Conservation (phyloP, 306 rosid genomes). For the Biancaea sappan region DNA sequence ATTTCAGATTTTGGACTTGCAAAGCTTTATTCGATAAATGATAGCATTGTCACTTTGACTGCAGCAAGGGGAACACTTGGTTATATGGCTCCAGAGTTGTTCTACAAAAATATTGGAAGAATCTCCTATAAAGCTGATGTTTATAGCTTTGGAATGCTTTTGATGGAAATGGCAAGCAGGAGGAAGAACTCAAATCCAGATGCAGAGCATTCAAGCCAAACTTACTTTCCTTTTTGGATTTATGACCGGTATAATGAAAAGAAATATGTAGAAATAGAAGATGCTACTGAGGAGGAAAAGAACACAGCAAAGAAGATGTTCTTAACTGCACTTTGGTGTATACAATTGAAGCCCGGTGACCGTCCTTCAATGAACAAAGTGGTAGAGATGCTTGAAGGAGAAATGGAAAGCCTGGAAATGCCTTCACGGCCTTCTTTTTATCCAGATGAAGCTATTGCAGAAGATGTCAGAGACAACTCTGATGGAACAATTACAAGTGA, state of each 20-base stretch:
- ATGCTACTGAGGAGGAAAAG: neutral
- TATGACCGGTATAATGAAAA: neutral
- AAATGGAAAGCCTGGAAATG: neutral
- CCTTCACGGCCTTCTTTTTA: neutral
- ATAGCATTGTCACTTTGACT: slow-evolving; percentile 27
- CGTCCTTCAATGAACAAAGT: neutral
- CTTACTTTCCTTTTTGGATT: slow-evolving; percentile 3
- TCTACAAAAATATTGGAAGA: neutral
- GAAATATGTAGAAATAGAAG: neutral
- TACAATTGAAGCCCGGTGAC: neutral
- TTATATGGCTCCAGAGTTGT: slow-evolving; percentile 22
- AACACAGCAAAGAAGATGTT: neutral
- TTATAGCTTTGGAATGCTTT: neutral
- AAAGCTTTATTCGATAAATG: neutral
- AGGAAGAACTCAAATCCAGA: neutral
- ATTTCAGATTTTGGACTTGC: slow-evolving; percentile 30
- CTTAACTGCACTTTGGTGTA: neutral
- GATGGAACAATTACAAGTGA: neutral
- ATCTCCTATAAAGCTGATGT: slow-evolving; percentile 1
- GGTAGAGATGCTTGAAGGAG: neutral
- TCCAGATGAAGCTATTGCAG: neutral
- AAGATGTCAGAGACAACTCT: neutral
- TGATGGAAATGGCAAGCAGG: neutral
- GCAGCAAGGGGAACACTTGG: slow-evolving; percentile 20
- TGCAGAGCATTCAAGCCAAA: neutral